Conservation (phyloP, 140 eudicot genomes). For the Ambrosia hybrid region DNA sequence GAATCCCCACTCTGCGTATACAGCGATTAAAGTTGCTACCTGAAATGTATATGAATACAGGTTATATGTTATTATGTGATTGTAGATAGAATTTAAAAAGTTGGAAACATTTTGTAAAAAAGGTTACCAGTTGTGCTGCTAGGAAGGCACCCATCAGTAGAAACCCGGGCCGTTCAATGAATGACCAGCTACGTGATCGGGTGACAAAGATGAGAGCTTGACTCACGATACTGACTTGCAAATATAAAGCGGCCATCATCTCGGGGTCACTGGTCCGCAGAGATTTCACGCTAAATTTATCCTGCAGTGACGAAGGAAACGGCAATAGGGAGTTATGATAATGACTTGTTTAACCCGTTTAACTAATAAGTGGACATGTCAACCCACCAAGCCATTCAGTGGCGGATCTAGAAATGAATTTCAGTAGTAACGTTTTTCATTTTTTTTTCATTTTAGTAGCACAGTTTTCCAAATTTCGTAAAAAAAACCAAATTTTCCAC, state of each 20-base stretch:
- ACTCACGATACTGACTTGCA: slow-evolving; percentile 91
- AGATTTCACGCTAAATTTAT: slow-evolving; percentile 57
- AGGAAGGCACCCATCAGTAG: slow-evolving; percentile 68
- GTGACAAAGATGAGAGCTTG: slow-evolving; percentile 93
- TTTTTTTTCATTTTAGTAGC: no score
- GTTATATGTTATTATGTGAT: neutral
- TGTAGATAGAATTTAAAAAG: neutral
- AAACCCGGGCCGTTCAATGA: slow-evolving; percentile 82
- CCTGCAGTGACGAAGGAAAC: slow-evolving; percentile 29
- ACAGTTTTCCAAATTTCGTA: no score
- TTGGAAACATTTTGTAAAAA: neutral
- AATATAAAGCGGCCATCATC: slow-evolving; percentile 91
- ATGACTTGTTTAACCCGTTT: no score
- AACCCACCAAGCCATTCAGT: no score
- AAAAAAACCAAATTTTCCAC: no score
- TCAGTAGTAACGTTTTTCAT: no score
- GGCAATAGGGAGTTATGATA: neutral
- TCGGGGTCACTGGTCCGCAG: slow-evolving; percentile 44
- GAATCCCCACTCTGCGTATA: slow-evolving; percentile 85
- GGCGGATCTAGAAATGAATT: no score
- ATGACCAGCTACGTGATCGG: slow-evolving; percentile 91
- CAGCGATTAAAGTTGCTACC: slow-evolving; percentile 86
- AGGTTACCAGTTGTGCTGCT: slow-evolving; percentile 80
- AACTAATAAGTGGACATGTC: no score
- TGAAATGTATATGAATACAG: slow-evolving; percentile 15